Base-by-base conservation (phyloP, 2,329 filamentous ascomycete genomes). In the Ceratocystis alfenasii region DNA sequence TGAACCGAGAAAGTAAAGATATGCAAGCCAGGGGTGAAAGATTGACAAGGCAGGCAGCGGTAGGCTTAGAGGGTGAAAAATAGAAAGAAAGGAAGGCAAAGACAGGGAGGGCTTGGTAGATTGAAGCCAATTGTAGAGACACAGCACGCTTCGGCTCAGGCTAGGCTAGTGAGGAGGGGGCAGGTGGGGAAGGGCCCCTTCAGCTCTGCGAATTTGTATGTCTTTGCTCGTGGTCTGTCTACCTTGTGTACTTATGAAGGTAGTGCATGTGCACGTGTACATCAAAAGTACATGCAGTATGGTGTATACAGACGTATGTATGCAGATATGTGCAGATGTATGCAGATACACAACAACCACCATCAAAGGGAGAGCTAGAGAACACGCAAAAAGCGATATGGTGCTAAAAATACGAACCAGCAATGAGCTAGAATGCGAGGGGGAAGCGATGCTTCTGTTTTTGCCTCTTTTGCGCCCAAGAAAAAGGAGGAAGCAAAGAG, bases 41-140 rank as follows among this genome's bases (percentile, higher is more conserved):
- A 57, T 45, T 46, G 41, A 55, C 50, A 41, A 41, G 36, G 22
- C 25, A 60, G 33, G 30, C 55, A 65, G 60, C 30, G 20, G 10
- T 3, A 6, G 48, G 17, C 48, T 25, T 53, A 30, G 8, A 22
- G 28, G 8, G 53, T 12, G 67, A 70, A 70, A 73, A 72, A 72
- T 70, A 70, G 68, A 62, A 64, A 10, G 48, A 33, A 36, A 41
- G 30, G 33, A 46, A 30, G 17, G 57, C 57, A 62, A 62, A 53
- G 15, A 53, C 8, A 53, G 48, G 48, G 48, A 36, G 55, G 55
- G 48, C 48, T 53, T 53, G 25, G 48, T 5, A 25, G 7, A 30
- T 12, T 30, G 22, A 28, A 33, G 22, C 53, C 48, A 53, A 6
- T 25, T 53, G 20, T 28, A 59, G 25, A 59, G 55, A 30, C 28